Evolutionary conservation across 305 asterid species (phyloP).

Genomic region (Salvia sclarea): DNA sequence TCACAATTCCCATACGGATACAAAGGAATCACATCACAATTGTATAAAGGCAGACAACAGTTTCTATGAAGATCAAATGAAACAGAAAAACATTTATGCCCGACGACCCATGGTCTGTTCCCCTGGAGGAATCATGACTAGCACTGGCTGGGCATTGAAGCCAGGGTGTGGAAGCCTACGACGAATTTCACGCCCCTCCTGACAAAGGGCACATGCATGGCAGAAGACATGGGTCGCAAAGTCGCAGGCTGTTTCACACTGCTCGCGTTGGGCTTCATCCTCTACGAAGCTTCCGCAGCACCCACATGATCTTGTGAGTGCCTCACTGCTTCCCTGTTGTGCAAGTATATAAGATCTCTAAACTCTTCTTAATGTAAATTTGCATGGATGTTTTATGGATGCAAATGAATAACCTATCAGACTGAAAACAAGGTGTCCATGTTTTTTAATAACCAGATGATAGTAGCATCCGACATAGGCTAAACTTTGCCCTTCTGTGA

Average conservation of each 20-base stretch:
- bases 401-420: not conserved
- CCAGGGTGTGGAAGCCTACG: constrained; percentile 82
- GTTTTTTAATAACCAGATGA: not conserved
- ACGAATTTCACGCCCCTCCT: constrained; percentile 81
- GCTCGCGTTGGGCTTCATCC: constrained; percentile 70
- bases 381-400: not conserved
- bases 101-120: constrained; percentile 66
- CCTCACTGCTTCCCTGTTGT: constrained; percentile 72
- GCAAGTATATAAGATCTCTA: constrained; percentile 1
- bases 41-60: not conserved
- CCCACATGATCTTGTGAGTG: constrained; percentile 54
- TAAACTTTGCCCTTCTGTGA: not conserved
- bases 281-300: constrained; percentile 57
- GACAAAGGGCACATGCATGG: constrained; percentile 77
- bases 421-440: not conserved
- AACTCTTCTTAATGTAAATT: not conserved
- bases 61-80: not conserved
- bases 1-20: not conserved
- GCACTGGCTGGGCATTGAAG: constrained; percentile 48
- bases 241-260: constrained; percentile 66
- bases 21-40: constrained; percentile 1
- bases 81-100: constrained; percentile 7
- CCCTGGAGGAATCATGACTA: constrained; percentile 62
- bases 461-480: not conserved
- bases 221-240: constrained; percentile 65